These are phyloP conservation scores for Yamadazyma sp. DNA, from an alignment of 805 yeast genomes.

Conservation along the genomic window DNA sequence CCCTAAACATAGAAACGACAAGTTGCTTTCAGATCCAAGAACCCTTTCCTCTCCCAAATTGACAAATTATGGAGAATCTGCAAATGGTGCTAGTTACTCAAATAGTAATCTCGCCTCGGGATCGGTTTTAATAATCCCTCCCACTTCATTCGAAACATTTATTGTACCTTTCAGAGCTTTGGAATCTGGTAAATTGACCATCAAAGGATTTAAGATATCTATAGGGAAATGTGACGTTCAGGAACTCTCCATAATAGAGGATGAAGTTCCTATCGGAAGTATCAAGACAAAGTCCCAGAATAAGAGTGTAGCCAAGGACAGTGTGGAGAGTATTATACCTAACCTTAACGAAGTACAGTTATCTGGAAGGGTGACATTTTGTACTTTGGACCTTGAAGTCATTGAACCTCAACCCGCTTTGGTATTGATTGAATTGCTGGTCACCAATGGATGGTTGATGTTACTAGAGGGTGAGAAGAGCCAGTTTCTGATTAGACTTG, in stretches of 20 bases:
- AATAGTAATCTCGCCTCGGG: background rate
- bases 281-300: background rate
- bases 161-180: conserved; percentile 49
- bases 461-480: conserved; percentile 74
- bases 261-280: conserved; percentile 19
- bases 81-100: background rate
- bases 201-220: conserved; percentile 52
- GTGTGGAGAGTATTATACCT: conserved; percentile 18
- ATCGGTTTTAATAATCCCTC: conserved; percentile 22
- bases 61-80: background rate
- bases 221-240: conserved; percentile 52
- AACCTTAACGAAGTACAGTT: conserved; percentile 26
- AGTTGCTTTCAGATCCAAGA: background rate
- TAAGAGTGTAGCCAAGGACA: background rate
- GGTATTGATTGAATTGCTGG: conserved; percentile 49
- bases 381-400: conserved; percentile 28
- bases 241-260: conserved; percentile 41
- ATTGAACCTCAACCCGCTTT: conserved; percentile 61
- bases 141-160: conserved; percentile 33
- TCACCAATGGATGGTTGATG: conserved; percentile 69
- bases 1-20: conserved; percentile 11
- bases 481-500: conserved; percentile 48
- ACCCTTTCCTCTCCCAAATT: conserved; percentile 2
- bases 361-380: conserved; percentile 15
- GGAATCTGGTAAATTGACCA: conserved; percentile 46